These are phyloP conservation scores for Diutina pseudorugosa DNA, from an alignment of 1,139 yeast species.

Conservation along the genomic window DNA sequence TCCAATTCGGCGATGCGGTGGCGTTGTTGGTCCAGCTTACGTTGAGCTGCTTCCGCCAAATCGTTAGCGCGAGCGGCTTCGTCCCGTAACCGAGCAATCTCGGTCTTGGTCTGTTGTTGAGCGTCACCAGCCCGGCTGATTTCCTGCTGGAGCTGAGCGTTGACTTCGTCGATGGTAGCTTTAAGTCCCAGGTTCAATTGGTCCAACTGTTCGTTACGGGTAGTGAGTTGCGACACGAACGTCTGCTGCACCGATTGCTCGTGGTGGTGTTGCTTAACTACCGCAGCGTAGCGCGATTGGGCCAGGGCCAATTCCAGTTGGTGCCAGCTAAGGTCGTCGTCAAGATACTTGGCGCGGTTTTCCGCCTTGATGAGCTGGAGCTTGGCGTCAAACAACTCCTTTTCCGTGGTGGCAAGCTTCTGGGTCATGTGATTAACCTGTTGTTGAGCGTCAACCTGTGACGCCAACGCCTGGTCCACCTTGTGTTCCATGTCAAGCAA, in stretches of 20 bases:
- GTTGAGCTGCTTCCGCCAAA: conserved; percentile 44
- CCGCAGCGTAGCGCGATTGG: conserved; percentile 26
- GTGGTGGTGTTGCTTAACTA: conserved; percentile 27
- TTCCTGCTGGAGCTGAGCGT: conserved; percentile 33
- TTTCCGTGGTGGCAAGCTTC: conserved; percentile 23
- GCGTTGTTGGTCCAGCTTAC: conserved; percentile 33
- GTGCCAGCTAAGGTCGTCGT: conserved; percentile 34
- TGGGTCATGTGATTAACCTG: conserved; percentile 24
- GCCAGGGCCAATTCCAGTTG: conserved; percentile 31
- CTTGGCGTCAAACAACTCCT: conserved; percentile 28
- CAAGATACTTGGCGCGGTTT: conserved; percentile 23
- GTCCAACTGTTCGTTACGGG: conserved; percentile 16
- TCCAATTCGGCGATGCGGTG: conserved; percentile 40
- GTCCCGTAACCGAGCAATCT: conserved; percentile 42
- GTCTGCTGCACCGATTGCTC: conserved; percentile 15
- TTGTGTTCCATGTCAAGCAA: conserved; percentile 38
- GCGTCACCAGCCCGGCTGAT: conserved; percentile 22
- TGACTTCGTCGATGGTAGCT: conserved; percentile 16
- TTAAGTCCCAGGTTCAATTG: conserved; percentile 11
- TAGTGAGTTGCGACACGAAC: conserved; percentile 19
- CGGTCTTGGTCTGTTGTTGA: conserved; percentile 17
- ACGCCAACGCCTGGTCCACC: conserved; percentile 34
- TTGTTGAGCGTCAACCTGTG: conserved; percentile 36
- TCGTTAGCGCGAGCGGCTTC: conserved; percentile 60
- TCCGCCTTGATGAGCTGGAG: conserved; percentile 28